Percentiles rank a stretch among this genome's conserved stretches.
These are phyloP conservation scores for Pichia kudriavzevii DNA, from an alignment of 1,139 yeast genomes.

Conservation along the genomic window DNA sequence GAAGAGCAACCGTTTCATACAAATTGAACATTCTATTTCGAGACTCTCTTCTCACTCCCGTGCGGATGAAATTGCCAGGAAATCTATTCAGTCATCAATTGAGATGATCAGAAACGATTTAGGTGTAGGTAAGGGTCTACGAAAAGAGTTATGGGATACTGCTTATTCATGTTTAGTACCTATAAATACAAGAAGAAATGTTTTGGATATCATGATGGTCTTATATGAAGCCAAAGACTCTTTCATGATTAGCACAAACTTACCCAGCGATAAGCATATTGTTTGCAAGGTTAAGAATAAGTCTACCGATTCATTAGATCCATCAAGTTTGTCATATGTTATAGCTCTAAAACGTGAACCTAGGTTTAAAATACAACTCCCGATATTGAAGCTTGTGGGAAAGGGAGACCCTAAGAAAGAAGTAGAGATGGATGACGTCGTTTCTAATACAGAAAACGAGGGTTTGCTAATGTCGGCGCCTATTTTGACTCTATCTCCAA, in stretches of 20 bases:
- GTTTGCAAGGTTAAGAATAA: conserved; percentile 46
- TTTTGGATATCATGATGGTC: conserved; percentile 61
- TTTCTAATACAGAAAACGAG: too few species aligned
- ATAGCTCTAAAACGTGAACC: conserved; percentile 26
- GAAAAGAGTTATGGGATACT: conserved; percentile 59
- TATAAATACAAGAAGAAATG: conserved; percentile 50
- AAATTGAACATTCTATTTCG: conserved; percentile 42
- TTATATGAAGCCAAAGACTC: conserved; percentile 59
- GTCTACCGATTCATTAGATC: conserved; percentile 28
- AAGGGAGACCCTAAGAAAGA: background rate
- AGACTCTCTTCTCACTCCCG: conserved; percentile 37
- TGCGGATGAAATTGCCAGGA: conserved; percentile 41
- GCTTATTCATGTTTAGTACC: conserved; percentile 55
- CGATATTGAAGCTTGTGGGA: conserved; percentile 17
- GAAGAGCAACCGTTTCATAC: conserved; percentile 34
- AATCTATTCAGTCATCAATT: conserved; percentile 55
- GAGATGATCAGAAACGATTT: conserved; percentile 60
- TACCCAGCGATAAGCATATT: conserved; percentile 64
- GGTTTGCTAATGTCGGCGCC: too few species aligned
- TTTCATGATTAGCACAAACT: conserved; percentile 50
- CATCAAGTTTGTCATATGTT: conserved; percentile 9
- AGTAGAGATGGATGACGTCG: too few species aligned
- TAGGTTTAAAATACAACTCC: conserved; percentile 27
- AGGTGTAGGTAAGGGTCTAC: conserved; percentile 56
- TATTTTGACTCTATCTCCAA: too few species aligned